phyloP scores from a whole-genome alignment of 1,139 yeast species.

The Diutina ranongensis region DNA sequence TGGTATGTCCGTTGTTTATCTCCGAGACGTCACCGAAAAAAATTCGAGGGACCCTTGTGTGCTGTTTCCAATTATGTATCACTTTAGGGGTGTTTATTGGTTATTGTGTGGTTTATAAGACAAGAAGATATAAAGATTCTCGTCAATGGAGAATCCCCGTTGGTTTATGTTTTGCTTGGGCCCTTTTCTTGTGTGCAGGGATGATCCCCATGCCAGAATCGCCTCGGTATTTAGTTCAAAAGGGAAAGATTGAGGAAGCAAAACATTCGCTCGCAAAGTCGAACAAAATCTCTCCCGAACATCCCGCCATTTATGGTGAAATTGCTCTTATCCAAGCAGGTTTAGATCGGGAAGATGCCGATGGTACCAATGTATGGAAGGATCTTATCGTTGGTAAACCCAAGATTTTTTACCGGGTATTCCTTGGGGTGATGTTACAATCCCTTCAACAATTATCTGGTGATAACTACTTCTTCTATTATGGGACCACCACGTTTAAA shows the following conservation, averaged over 20 bases:
- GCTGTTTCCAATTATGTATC: constrained; percentile 57
- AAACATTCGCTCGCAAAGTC: constrained; percentile 21
- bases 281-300: constrained; percentile 49
- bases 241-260: constrained; percentile 28
- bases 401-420: constrained; percentile 49
- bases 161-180: constrained; percentile 19
- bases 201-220: constrained; percentile 56
- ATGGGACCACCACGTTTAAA: constrained; percentile 65
- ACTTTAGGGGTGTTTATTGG: constrained; percentile 63
- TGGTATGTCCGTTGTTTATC: constrained; percentile 56
- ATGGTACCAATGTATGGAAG: constrained; percentile 55
- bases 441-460: constrained; percentile 12
- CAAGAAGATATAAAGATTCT: constrained; percentile 37
- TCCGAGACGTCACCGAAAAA: constrained; percentile 62
- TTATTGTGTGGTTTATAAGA: constrained; percentile 55
- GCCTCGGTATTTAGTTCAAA: constrained; percentile 38
- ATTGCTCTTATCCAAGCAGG: constrained; percentile 51
- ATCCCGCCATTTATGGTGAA: constrained; percentile 46
- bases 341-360: constrained; percentile 48
- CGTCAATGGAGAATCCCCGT: constrained; percentile 25
- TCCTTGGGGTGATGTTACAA: constrained; percentile 38
- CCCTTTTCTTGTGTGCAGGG: constrained; percentile 38
- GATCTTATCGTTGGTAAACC: constrained; percentile 51
- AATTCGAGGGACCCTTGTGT: constrained; percentile 61
- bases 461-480: constrained; percentile 38